Percentiles rank a stretch among this genome's conserved stretches.
Evolutionary conservation across 345 rosid species (phyloP).

Genomic region (Sisymbrium altissimum): DNA sequence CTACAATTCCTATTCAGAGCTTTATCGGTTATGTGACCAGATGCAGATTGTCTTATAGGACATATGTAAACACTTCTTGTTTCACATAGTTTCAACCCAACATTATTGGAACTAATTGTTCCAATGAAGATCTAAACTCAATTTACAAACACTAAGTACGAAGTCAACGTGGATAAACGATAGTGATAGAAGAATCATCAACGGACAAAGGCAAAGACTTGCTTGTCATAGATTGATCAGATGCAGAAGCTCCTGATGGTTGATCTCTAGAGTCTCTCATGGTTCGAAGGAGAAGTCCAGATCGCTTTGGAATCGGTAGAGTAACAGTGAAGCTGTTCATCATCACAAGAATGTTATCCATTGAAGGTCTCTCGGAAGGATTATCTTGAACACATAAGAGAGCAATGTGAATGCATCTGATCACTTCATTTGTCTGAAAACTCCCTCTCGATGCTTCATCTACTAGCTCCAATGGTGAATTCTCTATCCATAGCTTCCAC

Average conservation of each 20-base stretch:
- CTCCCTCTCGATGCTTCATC: slow-evolving; percentile 33
- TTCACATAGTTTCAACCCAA: neutral
- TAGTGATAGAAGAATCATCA: slow-evolving; percentile 37
- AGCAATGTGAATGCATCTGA: slow-evolving; percentile 54
- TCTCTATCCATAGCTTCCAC: slow-evolving; percentile 50
- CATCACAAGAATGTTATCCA: slow-evolving; percentile 47
- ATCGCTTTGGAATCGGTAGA: slow-evolving; percentile 38
- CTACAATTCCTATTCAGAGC: neutral
- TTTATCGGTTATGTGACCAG: neutral
- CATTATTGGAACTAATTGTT: neutral
- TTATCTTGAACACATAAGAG: slow-evolving; percentile 62
- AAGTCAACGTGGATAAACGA: slow-evolving; percentile 39
- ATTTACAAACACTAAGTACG: neutral
- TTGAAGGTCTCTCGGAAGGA: slow-evolving; percentile 45
- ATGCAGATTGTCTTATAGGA: neutral
- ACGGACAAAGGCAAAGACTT: slow-evolving; percentile 28
- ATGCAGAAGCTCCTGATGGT: slow-evolving; percentile 7
- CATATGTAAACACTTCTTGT: slow-evolving; percentile 6
- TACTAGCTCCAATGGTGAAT: slow-evolving; percentile 42
- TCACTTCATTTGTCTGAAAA: slow-evolving; percentile 42
- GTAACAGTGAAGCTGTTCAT: slow-evolving; percentile 42
- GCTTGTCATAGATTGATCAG: slow-evolving; percentile 20
- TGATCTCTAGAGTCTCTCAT: neutral
- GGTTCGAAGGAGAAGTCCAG: slow-evolving; percentile 29
- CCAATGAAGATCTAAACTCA: neutral